Conservation (phyloP, 768 basidiomycete genomes). For the Mycena crocata region DNA sequence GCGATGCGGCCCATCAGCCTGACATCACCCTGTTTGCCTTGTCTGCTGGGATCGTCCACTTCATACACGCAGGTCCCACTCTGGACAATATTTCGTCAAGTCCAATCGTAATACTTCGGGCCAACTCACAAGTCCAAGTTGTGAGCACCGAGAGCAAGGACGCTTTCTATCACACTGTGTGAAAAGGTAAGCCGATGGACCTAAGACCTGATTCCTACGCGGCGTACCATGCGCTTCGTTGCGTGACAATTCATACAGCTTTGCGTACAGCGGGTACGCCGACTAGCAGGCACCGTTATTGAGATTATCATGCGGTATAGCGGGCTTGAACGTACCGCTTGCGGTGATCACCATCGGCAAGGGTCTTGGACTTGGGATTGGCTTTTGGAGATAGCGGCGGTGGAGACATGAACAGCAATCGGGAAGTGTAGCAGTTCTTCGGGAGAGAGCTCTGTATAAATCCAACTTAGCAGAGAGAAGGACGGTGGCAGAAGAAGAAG, state of each 20-base stretch:
- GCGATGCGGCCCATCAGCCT: too few relatives aligned
- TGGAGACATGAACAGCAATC: background rate
- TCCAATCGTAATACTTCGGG: background rate
- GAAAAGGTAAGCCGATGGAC: background rate
- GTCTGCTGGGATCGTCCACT: too few relatives aligned
- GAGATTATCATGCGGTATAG: too few relatives aligned
- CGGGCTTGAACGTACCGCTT: too few relatives aligned
- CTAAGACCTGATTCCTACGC: too few relatives aligned
- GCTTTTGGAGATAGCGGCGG: background rate
- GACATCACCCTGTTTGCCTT: too few relatives aligned
- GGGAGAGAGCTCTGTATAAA: too few relatives aligned
- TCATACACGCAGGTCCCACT: too few relatives aligned
- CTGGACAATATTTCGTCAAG: background rate
- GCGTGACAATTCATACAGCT: slow-evolving; percentile 43
- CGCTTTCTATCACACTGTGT: too few relatives aligned
- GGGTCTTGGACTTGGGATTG: background rate
- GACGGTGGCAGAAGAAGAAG: background rate
- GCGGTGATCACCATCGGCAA: background rate
- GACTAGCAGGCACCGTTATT: background rate
- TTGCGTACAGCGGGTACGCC: too few relatives aligned
- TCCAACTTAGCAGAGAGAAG: too few relatives aligned
- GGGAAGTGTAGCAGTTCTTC: background rate
- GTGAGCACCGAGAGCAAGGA: slow-evolving; percentile 2
- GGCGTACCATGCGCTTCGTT: slow-evolving; percentile 59
- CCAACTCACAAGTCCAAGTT: slow-evolving; percentile 25